phyloP scores from a whole-genome alignment of 2,329 filamentous ascomycete genomes.

The Plenodomus lindquistii region DNA sequence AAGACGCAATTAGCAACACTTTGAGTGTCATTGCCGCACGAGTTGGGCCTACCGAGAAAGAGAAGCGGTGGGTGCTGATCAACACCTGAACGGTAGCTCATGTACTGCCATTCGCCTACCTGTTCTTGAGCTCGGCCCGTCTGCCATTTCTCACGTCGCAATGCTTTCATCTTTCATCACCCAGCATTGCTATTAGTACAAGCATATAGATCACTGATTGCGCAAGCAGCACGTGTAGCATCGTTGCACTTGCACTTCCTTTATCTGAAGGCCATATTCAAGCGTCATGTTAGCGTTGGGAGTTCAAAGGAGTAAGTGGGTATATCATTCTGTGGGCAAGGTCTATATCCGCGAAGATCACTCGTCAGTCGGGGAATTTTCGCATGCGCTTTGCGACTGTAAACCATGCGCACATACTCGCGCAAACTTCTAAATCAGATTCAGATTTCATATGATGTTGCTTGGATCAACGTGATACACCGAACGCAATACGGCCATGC shows the following conservation, averaged over 20 bases:
- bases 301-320: background rate
- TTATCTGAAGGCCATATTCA: background rate
- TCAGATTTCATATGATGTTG: background rate
- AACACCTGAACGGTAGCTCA: constrained; percentile 13
- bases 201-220: background rate
- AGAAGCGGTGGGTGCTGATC: constrained; percentile 64
- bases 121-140: background rate
- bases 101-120: too few species aligned
- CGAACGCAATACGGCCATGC: too few species aligned
- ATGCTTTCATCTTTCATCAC: background rate
- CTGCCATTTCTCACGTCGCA: background rate
- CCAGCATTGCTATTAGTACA: background rate
- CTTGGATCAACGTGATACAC: background rate
- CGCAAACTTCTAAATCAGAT: background rate
- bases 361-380: background rate
- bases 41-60: constrained; percentile 63
- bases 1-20: constrained; percentile 71
- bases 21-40: constrained; percentile 68
- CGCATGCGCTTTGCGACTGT: background rate
- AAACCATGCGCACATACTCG: background rate
- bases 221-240: background rate
- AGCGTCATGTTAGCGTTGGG: background rate
- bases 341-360: background rate
- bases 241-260: background rate
- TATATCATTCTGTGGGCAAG: background rate